phyloP scores from a whole-genome alignment of 805 yeast genomes.

The Sugiyamaella qingdaonensis region DNA sequence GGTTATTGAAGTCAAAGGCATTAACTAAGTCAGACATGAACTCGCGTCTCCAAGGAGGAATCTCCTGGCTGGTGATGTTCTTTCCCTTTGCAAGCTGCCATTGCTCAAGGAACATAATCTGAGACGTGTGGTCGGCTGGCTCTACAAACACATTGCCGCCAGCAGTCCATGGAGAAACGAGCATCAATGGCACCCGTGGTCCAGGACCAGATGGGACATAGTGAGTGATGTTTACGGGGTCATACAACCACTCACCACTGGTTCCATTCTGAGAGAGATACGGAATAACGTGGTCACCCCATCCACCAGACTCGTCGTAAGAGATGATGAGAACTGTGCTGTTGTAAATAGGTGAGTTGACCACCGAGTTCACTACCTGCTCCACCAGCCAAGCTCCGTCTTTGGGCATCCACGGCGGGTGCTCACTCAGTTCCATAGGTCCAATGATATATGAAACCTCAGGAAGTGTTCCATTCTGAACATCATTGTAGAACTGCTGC shows the following conservation, averaged over 20 bases:
- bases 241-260: constrained; percentile 25
- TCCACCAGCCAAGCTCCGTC: constrained; percentile 27
- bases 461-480: constrained; percentile 26
- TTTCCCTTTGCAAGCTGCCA: constrained; percentile 23
- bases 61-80: constrained; percentile 12
- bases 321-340: constrained; percentile 23
- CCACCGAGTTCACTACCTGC: constrained; percentile 22
- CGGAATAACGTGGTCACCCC: constrained; percentile 29
- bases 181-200: constrained; percentile 24
- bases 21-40: constrained; percentile 23
- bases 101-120: constrained; percentile 24
- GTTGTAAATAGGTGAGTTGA: constrained; percentile 20
- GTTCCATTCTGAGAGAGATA: constrained; percentile 26
- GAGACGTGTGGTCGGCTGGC: constrained; percentile 28
- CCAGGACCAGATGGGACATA: constrained; percentile 26
- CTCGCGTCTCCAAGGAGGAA: constrained; percentile 24
- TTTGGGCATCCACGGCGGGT: constrained; percentile 23
- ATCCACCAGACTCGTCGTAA: constrained; percentile 29
- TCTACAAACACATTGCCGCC: constrained; percentile 28
- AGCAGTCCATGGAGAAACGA: constrained; percentile 27
- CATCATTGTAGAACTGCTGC: constrained; percentile 17
- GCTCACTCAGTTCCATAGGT: constrained; percentile 25
- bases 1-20: constrained; percentile 24
- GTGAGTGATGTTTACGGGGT: constrained; percentile 16
- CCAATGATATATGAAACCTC: constrained; percentile 27